A percentile compares a stretch with the other conserved stretches of the same genome.
Evolutionary conservation across 2,329 filamentous ascomycete genomes (phyloP).

Genomic region (Ophiocordyceps polyrhachis-furcata): DNA sequence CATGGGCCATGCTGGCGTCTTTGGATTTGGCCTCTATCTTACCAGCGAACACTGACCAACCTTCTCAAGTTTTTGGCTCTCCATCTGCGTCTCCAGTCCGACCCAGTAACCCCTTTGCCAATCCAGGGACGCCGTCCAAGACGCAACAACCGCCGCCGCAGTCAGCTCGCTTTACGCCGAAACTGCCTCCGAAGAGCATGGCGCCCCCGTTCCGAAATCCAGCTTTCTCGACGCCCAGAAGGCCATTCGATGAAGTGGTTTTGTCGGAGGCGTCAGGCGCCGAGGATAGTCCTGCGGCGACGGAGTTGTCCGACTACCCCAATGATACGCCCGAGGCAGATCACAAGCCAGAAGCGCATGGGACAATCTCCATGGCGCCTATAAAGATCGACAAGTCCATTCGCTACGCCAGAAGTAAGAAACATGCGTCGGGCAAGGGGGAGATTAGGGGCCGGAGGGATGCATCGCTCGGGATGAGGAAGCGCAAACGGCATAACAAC

Average conservation of each 20-base stretch:
- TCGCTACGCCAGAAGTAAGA: slow-evolving; percentile 25
- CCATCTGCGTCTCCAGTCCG: slow-evolving; percentile 16
- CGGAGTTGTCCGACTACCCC: slow-evolving; percentile 34
- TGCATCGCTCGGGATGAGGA: slow-evolving; percentile 24
- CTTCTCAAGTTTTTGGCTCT: slow-evolving; percentile 17
- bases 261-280: slow-evolving; percentile 37
- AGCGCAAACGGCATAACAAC: slow-evolving; percentile 31
- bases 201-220: slow-evolving; percentile 42
- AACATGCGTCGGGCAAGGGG: slow-evolving; percentile 37
- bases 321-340: slow-evolving; percentile 34
- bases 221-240: slow-evolving; percentile 44
- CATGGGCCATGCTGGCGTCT: neutral
- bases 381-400: slow-evolving; percentile 25
- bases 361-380: slow-evolving; percentile 26
- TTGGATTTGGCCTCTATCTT: neutral
- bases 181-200: slow-evolving; percentile 20
- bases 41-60: slow-evolving; percentile 4
- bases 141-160: slow-evolving; percentile 19
- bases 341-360: slow-evolving; percentile 21
- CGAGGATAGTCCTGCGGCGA: slow-evolving; percentile 41
- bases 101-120: slow-evolving; percentile 16
- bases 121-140: slow-evolving; percentile 20
- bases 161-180: slow-evolving; percentile 27
- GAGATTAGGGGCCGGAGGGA: slow-evolving; percentile 35
- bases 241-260: slow-evolving; percentile 31